A percentile compares a stretch with the other conserved stretches of the same genome.
Conservation (phyloP, 169 alveolate species). For the Cryptosporidium viatorum region DNA sequence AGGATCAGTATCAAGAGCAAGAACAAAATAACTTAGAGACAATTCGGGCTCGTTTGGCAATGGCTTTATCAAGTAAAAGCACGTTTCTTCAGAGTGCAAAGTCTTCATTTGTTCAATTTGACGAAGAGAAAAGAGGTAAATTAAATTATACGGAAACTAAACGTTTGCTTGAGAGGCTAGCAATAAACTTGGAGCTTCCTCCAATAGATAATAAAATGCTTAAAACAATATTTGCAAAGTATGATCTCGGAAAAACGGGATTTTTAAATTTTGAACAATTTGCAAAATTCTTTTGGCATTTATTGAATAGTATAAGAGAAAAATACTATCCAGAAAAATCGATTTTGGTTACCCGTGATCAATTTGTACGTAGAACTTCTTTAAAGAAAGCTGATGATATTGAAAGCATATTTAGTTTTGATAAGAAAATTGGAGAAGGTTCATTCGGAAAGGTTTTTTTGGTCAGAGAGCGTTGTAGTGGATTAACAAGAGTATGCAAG, state of each 20-base stretch:
- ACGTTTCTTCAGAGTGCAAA: slow-evolving; percentile 71
- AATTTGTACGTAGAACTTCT: slow-evolving; percentile 78
- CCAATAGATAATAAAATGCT: slow-evolving; percentile 77
- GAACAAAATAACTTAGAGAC: slow-evolving; percentile 41
- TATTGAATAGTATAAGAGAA: slow-evolving; percentile 78
- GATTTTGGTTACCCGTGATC: slow-evolving; percentile 76
- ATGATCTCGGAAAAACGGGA: slow-evolving; percentile 45
- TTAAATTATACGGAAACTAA: slow-evolving; percentile 58
- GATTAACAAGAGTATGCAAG: slow-evolving; percentile 77
- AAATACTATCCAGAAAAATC: slow-evolving; percentile 78
- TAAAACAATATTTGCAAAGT: slow-evolving; percentile 29
- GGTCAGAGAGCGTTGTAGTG: slow-evolving; percentile 78
- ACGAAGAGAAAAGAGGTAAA: slow-evolving; percentile 45
- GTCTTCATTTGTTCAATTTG: slow-evolving; percentile 76
- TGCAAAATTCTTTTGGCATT: slow-evolving; percentile 77
- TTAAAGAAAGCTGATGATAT: slow-evolving; percentile 44
- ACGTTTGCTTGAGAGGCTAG: slow-evolving; percentile 74
- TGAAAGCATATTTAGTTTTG: slow-evolving; percentile 75
- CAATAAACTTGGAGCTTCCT: slow-evolving; percentile 78
- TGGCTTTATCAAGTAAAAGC: slow-evolving; percentile 70
- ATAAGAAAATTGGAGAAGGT: slow-evolving; percentile 79
- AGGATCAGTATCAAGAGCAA: slow-evolving; percentile 11
- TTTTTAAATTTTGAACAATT: slow-evolving; percentile 76
- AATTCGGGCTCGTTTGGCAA: slow-evolving; percentile 49
- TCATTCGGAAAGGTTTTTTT: slow-evolving; percentile 81